Evolutionary conservation across 1,284 basidiomycete genomes (phyloP), one percentile per base, ranked within the genome.

Genomic region (Golubevia sp.): DNA sequence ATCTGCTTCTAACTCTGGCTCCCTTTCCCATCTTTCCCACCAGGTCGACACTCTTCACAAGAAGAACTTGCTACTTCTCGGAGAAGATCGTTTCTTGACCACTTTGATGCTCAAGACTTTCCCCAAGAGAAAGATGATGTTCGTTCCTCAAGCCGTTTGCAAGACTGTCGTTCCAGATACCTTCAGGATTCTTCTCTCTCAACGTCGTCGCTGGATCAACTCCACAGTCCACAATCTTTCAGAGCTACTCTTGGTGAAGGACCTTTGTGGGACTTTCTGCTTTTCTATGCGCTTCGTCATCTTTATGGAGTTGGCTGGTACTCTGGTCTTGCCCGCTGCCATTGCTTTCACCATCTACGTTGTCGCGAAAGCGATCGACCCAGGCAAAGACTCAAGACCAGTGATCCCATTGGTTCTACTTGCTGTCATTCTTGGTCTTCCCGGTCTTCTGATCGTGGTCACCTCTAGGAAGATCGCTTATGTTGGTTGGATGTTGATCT

Each of bases 101-200:
- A 82, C 79, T 62, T 76, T 82, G 44, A 82, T 82, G 79, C 73
- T 82, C 66, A 82, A 79, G 74, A 82, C 78, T 34, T 82, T 82
- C 79, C 79, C 79, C 62, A 77, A 77, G 70, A 76, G 79, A 50
- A 82, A 82, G 74, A 81, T 82, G 79, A 81, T 82, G 78, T 82
- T 82, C 58, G 68, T 77, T 8, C 79, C 79, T 2, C 74, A 76
- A 52, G 79, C 79, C 0, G 79, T 82, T 55, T 82, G 79, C 72
- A 82, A 82, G 71, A 82, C 79, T 11, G 71, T 82, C 52, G 79
- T 82, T 25, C 79, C 79, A 3, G 79, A 82, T 62, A 76, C 79
- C 25, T 82, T 82, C 76, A 66, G 74, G 55, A 71, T 82, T 61
- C 60, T 82, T 64, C 72, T 80, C 27, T 82, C 79, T 58, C 79